These are phyloP conservation scores for Calonectria honghensis DNA, from an alignment of 2,329 filamentous ascomycete genomes.

Conservation along the genomic window DNA sequence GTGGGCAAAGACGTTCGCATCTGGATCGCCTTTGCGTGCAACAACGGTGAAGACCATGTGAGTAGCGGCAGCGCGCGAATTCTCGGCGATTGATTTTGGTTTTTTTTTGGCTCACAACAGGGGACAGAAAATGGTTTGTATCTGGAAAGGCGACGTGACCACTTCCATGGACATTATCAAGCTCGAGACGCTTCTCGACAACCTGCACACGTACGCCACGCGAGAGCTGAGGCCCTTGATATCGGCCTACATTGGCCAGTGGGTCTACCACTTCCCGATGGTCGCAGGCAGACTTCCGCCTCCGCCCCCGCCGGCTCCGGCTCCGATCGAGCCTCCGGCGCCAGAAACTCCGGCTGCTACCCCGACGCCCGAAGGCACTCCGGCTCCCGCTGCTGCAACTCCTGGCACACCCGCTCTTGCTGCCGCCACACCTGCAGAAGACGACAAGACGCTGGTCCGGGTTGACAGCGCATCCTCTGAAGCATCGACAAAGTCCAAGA, in stretches of 20 bases:
- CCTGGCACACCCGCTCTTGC: no score
- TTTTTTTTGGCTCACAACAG: not conserved
- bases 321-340: not conserved
- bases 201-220: conserved; percentile 45
- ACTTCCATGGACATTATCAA: conserved; percentile 39
- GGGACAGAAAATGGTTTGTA: conserved; percentile 42
- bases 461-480: conserved; percentile 12
- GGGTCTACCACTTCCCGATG: conserved; percentile 34
- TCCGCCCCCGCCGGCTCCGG: conserved; percentile 1
- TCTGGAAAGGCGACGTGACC: conserved; percentile 46
- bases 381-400: not conserved
- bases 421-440: not conserved
- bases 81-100: not conserved
- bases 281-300: conserved; percentile 5
- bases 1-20: conserved; percentile 36
- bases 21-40: conserved; percentile 43
- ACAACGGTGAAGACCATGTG: conserved; percentile 29
- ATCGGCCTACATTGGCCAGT: conserved; percentile 44
- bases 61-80: conserved; percentile 3
- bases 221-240: conserved; percentile 43
- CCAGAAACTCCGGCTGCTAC: not conserved
- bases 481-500: not conserved
- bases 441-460: conserved; percentile 19
- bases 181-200: conserved; percentile 45
- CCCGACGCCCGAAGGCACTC: not conserved